Base-by-base conservation (phyloP, 306 rosid species). In the Luffa aegyptiaca region DNA sequence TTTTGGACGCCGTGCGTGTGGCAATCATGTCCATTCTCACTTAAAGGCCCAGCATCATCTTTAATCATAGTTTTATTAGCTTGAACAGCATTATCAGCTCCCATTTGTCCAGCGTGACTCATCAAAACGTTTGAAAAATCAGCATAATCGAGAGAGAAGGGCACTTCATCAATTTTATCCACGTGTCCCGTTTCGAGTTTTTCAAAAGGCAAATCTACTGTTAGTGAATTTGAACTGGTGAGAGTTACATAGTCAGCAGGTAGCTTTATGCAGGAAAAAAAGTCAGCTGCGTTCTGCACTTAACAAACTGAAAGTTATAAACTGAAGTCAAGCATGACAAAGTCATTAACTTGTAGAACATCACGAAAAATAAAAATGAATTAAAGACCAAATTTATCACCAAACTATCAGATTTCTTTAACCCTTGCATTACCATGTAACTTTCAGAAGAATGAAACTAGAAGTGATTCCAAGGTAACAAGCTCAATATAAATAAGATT, bases 31-130 rank as follows among this genome's bases (percentile, higher is more conserved):
- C 42, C 68, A 31, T 79, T 53, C 18, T 58, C 64, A 36, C 42
- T 70, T 17, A 77, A 20, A 31, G 52, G 56, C 56, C 80, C 75
- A 77, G 62, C n/a, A 71, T 70, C 18, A 78, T 84, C 92, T 63
- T 49, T 57, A 8, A 3, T 14, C 81, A 52, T 36, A 65, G 61
- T 56, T 78, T 44, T 52, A 59, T 66, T 78, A 33, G 57, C 59
- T 79, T 51, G 78, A 77, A 75, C 83, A 76, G 48, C 82, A 77
- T 75, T 61, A 77, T 82, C 74, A 81, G 75, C 83, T 69, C 77
- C 84, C 79, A 51, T 52, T 9, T 59, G 68, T 77, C 85, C 82
- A 72, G 69, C 80, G 20, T 69, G 70, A 49, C 63, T 74, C 16
- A 35, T 49, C 17, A 75, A 76, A 80, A 70, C 36, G 58, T 76